Percentiles rank a stretch among this genome's conserved stretches.
phyloP scores from a whole-genome alignment of 176 grass and related monocot genomes.

The Phyllostachys edulis region DNA sequence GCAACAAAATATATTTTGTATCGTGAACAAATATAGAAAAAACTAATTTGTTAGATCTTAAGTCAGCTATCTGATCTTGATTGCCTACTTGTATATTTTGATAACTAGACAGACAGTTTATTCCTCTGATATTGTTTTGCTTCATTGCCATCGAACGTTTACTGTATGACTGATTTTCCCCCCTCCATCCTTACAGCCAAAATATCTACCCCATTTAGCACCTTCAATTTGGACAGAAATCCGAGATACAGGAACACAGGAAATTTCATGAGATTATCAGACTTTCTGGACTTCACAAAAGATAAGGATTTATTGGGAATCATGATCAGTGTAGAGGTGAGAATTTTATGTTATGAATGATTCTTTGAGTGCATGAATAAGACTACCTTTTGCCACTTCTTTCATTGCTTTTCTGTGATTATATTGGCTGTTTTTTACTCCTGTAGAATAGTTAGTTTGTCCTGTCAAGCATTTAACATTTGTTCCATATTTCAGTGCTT shows the following conservation, averaged over 20 bases:
- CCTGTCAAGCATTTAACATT: neutral
- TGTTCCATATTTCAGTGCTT: constrained; percentile 1
- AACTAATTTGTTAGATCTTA: constrained; percentile 9
- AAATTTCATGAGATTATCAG: constrained; percentile 78
- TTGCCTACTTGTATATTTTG: constrained; percentile 22
- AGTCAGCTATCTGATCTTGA: neutral
- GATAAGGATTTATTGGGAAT: constrained; percentile 70
- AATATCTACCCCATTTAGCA: constrained; percentile 53
- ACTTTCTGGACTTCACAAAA: constrained; percentile 77
- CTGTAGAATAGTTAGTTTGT: neutral
- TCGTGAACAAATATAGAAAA: neutral
- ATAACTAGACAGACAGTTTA: neutral
- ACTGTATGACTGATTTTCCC: constrained; percentile 25
- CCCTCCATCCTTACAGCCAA: constrained; percentile 45
- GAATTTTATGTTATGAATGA: neutral
- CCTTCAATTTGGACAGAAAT: constrained; percentile 55
- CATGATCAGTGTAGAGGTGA: constrained; percentile 90
- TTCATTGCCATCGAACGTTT: neutral
- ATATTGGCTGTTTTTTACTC: neutral
- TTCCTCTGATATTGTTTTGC: neutral
- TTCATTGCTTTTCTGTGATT: neutral
- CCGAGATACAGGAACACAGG: constrained; percentile 68
- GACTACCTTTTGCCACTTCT: neutral
- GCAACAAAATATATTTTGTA: neutral
- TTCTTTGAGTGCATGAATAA: neutral